Base-by-base conservation (phyloP, 2,329 filamentous ascomycete genomes). In the Onygenales sp. region DNA sequence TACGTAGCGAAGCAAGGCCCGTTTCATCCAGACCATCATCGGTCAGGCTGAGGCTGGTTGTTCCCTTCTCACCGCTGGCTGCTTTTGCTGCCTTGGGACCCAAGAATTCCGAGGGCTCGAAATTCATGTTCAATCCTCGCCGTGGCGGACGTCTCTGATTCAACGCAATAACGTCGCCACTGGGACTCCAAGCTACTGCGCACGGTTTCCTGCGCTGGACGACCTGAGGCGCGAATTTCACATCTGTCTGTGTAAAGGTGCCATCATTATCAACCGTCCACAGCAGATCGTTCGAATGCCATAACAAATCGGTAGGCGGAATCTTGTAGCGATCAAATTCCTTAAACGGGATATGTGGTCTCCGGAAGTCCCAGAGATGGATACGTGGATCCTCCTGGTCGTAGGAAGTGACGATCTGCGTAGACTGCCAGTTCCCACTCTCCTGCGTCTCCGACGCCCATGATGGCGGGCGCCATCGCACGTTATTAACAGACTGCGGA, bases 181-280 rank as follows among this genome's bases (percentile, higher is more conserved):
- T 75, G 32, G 81, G 77, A 45, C 79, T 81, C 65, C 82, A 75
- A 43, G 76, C 76, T 56, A 82, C 70, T 1, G 80, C 73, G 60
- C 80, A 80, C 61, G 80, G 69, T 52, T 77, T 77, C 39, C 79
- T 74, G 55, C 78, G 74, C 60, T 82, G 79, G 47, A 81, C 72
- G n/a, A 79, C 73, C 58, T 82, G 81, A 7, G 78, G 73, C 6
- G 78, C 74, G 67, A 79, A 80, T 54, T 81, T 77, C 36, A 84
- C 73, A 60, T 85, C 82, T 35, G 77, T 80, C 63, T 85, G 82
- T 14, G 80, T 76, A 58, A 85, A 84, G 8, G 77, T 72, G 11
- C 82, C 82, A 55, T 81, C 77, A 46, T 77, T 74, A 6, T 80
- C 81, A 43, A 83, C 82, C 10, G 80, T 83, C 82, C 82, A 85